A percentile compares a stretch with the other conserved stretches of the same genome.
phyloP scores from a whole-genome alignment of 1,284 basidiomycete species.

The Phaffia rhodozyma region DNA sequence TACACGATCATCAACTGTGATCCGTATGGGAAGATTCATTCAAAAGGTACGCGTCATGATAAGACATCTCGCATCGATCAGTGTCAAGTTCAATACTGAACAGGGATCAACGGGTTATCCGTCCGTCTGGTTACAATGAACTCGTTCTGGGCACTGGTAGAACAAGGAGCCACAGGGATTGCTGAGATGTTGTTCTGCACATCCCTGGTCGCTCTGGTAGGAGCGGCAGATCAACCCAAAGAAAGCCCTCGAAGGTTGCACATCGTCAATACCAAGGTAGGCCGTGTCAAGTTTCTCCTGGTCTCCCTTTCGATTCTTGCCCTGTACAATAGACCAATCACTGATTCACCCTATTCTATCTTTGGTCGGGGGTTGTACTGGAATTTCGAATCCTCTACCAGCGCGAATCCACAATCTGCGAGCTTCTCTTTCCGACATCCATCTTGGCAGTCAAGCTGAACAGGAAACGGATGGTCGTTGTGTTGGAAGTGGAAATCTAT shows the following conservation, averaged over 20 bases:
- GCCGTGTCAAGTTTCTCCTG: slow-evolving; percentile 18
- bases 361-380: background rate
- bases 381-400: slow-evolving; percentile 29
- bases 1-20: slow-evolving; percentile 97
- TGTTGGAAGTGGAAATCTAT: slow-evolving; percentile 92
- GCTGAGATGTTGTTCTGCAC: slow-evolving; percentile 99
- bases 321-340: background rate
- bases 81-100: background rate
- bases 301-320: background rate
- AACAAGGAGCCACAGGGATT: slow-evolving; percentile 83
- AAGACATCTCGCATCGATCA: background rate
- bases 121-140: background rate
- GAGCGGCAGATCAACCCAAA: slow-evolving; percentile 75
- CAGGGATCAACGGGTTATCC: background rate
- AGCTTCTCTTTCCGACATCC: slow-evolving; percentile 89
- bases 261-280: slow-evolving; percentile 94
- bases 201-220: slow-evolving; percentile 88
- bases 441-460: slow-evolving; percentile 95
- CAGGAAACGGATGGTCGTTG: slow-evolving; percentile 86
- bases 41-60: slow-evolving; percentile 45
- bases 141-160: slow-evolving; percentile 34
- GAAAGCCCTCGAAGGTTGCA: slow-evolving; percentile 84
- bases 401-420: slow-evolving; percentile 98
- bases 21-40: slow-evolving; percentile 91
- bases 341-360: background rate